A percentile compares a stretch with the other conserved stretches of the same genome.
phyloP scores from a whole-genome alignment of 768 basidiomycete genomes.

The Dioszegia hungarica region DNA sequence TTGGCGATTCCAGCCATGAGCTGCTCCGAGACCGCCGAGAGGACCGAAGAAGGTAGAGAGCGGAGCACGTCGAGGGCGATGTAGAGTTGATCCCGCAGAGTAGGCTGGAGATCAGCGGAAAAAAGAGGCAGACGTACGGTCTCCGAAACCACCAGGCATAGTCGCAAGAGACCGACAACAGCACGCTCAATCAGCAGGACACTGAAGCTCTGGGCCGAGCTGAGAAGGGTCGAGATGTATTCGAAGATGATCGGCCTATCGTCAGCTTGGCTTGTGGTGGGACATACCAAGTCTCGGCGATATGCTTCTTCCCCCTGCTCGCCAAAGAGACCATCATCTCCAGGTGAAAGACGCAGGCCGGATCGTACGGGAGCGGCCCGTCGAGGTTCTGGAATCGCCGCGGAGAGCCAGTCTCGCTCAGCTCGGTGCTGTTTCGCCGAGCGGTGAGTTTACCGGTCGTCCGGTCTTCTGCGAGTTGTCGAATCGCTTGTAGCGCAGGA shows the following conservation, averaged over 20 bases:
- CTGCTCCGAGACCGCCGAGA: constrained; percentile 83
- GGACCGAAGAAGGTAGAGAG: constrained; percentile 67
- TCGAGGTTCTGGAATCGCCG: constrained; percentile 20
- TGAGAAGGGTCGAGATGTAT: constrained; percentile 76
- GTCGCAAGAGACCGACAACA: constrained; percentile 75
- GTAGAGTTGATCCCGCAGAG: constrained; percentile 84
- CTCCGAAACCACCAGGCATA: constrained; percentile 69
- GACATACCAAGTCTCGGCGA: constrained; percentile 82
- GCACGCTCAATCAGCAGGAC: constrained; percentile 88
- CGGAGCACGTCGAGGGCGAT: constrained; percentile 86
- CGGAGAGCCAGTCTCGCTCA: constrained; percentile 29
- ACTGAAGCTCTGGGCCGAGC: constrained; percentile 73
- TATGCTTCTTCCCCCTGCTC: constrained; percentile 66
- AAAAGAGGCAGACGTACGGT: constrained; percentile 55
- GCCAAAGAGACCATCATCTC: constrained; percentile 92
- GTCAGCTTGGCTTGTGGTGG: background rate
- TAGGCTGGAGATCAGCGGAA: background rate
- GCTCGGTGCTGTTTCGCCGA: constrained; percentile 8
- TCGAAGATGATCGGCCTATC: constrained; percentile 92
- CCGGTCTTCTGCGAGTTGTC: constrained; percentile 82
- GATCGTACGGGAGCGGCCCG: constrained; percentile 78
- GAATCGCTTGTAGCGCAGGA: constrained; percentile 77
- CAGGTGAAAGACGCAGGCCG: constrained; percentile 86
- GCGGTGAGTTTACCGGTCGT: constrained; percentile 60
- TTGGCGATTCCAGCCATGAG: constrained; percentile 72